Evolutionary conservation across 352 stramenopile species (phyloP).

Genomic region (Phytopythium boreale): DNA sequence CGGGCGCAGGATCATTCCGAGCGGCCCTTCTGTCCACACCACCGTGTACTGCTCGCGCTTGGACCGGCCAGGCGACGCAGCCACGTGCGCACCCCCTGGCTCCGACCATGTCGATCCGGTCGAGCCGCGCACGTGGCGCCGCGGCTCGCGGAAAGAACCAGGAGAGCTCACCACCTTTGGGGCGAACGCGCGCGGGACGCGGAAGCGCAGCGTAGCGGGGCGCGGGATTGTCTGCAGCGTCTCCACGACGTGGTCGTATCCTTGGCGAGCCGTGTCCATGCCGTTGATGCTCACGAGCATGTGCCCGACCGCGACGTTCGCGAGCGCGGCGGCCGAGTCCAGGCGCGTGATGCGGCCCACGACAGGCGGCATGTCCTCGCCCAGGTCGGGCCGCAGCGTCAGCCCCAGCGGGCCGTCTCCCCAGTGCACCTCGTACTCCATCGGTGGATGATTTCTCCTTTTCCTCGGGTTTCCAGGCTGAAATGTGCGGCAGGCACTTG

Average conservation of each 20-base stretch:
- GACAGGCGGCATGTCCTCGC: constrained; percentile 86
- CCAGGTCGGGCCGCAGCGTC: constrained; percentile 78
- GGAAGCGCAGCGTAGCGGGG: constrained; percentile 78
- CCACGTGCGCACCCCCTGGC: constrained; percentile 7
- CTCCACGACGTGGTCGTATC: constrained; percentile 81
- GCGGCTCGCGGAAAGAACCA: constrained; percentile 25
- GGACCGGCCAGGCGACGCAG: constrained; percentile 24
- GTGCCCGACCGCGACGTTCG: constrained; percentile 79
- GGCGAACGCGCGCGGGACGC: constrained; percentile 57
- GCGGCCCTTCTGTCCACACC: constrained; percentile 79
- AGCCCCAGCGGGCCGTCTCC: constrained; percentile 77
- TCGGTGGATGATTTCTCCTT: constrained; percentile 8
- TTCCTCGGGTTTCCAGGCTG: neutral
- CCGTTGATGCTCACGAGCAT: constrained; percentile 90
- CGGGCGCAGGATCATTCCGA: constrained; percentile 85
- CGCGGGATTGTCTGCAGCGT: constrained; percentile 83
- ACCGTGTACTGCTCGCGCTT: constrained; percentile 83
- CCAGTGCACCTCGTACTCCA: constrained; percentile 89
- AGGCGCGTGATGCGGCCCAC: constrained; percentile 85
- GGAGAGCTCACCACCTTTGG: neutral
- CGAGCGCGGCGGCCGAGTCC: constrained; percentile 75
- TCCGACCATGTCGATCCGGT: constrained; percentile 48
- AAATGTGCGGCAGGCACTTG: neutral
- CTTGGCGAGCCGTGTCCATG: constrained; percentile 81
- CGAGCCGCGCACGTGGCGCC: constrained; percentile 30